These are phyloP conservation scores for Gossypium turneri DNA, from an alignment of 345 rosid species.

Conservation along the genomic window DNA sequence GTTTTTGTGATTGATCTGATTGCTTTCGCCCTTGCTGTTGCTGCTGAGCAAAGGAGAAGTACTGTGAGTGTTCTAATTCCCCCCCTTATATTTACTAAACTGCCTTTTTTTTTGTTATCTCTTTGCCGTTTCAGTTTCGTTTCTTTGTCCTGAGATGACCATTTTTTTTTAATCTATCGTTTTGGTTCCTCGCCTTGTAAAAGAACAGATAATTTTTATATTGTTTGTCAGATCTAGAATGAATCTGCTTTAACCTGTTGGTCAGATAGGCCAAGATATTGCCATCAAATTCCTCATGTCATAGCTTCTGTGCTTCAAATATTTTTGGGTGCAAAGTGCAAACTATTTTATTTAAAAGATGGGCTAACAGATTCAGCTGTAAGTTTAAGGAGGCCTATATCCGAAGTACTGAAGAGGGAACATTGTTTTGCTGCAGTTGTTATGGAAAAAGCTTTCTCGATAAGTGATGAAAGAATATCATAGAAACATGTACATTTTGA, in stretches of 20 bases:
- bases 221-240: slow-evolving; percentile 27
- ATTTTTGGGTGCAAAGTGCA: neutral
- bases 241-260: slow-evolving; percentile 19
- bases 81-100: neutral
- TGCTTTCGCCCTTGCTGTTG: slow-evolving; percentile 93
- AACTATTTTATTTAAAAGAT: neutral
- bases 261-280: neutral
- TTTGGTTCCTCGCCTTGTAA: slow-evolving; percentile 2
- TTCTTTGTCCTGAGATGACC: neutral
- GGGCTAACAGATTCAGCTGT: neutral
- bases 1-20: slow-evolving; percentile 72
- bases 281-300: neutral
- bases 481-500: neutral
- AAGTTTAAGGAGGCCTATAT: neutral
- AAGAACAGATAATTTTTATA: neutral
- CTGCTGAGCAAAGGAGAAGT: slow-evolving; percentile 89
- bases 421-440: neutral
- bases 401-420: neutral
- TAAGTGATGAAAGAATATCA: neutral
- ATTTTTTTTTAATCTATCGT: neutral
- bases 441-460: neutral
- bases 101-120: neutral
- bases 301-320: neutral
- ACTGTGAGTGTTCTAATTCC: slow-evolving; percentile 46
- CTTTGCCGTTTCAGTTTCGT: neutral